Evolutionary conservation across 305 asterid species (phyloP).

Genomic region (Striga hermonthica): DNA sequence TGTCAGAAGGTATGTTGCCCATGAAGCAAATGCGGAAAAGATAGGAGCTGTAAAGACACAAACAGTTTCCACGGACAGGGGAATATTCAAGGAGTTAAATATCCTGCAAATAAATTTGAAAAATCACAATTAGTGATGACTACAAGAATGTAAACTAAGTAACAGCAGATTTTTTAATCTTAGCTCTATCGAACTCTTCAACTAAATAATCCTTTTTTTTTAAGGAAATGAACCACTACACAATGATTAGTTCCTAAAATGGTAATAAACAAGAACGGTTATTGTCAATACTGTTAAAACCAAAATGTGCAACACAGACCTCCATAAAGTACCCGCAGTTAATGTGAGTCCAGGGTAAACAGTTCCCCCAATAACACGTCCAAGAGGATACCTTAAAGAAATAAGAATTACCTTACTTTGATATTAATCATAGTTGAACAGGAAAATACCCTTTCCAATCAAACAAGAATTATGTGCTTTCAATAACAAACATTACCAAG

Average conservation of each 20-base stretch:
- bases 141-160: constrained; percentile 10
- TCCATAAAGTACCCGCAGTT: constrained; percentile 97
- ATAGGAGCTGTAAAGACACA: constrained; percentile 98
- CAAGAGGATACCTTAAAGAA: constrained; percentile 92
- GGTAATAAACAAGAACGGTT: constrained; percentile 12
- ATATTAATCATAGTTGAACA: constrained; percentile 18
- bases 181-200: constrained; percentile 12
- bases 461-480: constrained; percentile 13
- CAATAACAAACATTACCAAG: constrained; percentile 63
- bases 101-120: constrained; percentile 59
- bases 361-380: constrained; percentile 99
- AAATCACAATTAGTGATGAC: constrained; percentile 26
- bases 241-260: constrained; percentile 12
- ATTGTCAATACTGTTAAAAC: constrained; percentile 18
- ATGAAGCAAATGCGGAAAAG: constrained; percentile 98
- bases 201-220: not conserved
- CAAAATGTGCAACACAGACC: constrained; percentile 44
- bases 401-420: constrained; percentile 29
- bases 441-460: not conserved
- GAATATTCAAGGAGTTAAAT: constrained; percentile 74
- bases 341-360: constrained; percentile 97
- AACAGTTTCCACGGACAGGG: constrained; percentile 97
- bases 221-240: not conserved
- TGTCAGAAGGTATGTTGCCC: constrained; percentile 96
- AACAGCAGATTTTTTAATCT: constrained; percentile 6